These are phyloP conservation scores for Globisporangium carolinianum DNA, from an alignment of 352 stramenopile genomes.

Conservation along the genomic window DNA sequence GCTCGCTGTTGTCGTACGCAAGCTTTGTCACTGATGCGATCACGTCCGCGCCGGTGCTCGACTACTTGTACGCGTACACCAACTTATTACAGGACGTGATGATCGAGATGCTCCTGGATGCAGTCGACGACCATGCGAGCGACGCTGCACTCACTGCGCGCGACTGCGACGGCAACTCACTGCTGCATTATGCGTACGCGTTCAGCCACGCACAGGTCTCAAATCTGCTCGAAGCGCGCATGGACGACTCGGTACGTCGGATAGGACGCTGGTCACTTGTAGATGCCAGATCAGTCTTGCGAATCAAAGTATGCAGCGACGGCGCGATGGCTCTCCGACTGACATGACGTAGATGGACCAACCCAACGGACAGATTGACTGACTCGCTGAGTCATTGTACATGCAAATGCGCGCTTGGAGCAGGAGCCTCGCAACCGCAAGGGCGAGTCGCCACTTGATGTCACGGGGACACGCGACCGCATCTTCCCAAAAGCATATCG, in stretches of 20 bases:
- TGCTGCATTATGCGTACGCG: constrained; percentile 66
- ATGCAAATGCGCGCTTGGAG: no score
- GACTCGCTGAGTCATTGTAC: no score
- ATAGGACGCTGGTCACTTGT: no score
- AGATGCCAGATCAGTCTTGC: no score
- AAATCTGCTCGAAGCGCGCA: constrained; percentile 35
- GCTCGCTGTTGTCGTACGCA: not conserved
- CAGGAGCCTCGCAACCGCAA: no score
- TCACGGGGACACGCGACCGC: no score
- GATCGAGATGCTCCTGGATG: constrained; percentile 33
- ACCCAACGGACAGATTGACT: no score
- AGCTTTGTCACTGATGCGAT: not conserved
- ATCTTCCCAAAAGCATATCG: no score
- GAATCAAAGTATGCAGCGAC: no score
- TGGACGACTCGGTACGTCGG: constrained; percentile 17
- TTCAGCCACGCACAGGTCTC: constrained; percentile 39
- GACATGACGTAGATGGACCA: no score
- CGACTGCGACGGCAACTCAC: constrained; percentile 38
- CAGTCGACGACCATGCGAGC: constrained; percentile 12
- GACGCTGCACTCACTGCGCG: constrained; percentile 13
- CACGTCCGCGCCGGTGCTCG: not conserved
- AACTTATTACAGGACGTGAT: constrained; percentile 16
- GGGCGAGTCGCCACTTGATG: no score
- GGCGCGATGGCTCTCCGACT: no score
- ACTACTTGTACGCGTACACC: not conserved